Evolutionary conservation across 1,284 basidiomycete species (phyloP).

Genomic region (Cryptococcus floricola): DNA sequence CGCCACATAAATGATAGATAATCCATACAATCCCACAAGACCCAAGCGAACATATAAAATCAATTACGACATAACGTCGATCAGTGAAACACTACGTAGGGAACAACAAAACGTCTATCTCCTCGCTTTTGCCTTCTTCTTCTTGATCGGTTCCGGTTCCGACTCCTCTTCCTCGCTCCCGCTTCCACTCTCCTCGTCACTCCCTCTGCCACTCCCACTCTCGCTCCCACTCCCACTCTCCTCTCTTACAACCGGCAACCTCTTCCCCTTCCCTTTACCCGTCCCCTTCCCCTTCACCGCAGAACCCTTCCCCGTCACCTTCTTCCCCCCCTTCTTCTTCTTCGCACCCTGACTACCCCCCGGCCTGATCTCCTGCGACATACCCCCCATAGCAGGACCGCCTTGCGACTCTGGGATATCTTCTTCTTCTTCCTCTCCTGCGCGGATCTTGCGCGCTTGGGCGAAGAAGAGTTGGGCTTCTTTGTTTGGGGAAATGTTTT

Average conservation of each 20-base stretch:
- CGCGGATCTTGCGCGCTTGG: slow-evolving; percentile 72
- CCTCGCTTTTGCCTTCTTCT: too few species aligned
- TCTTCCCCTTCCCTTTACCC: neutral
- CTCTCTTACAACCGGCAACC: neutral
- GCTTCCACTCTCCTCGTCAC: neutral
- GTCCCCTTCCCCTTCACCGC: too few species aligned
- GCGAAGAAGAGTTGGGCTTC: slow-evolving; percentile 86
- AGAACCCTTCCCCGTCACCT: too few species aligned
- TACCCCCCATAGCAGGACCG: neutral
- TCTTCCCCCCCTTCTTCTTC: neutral
- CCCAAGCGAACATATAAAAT: too few species aligned
- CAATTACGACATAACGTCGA: too few species aligned
- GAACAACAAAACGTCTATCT: too few species aligned
- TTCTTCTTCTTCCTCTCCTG: slow-evolving; percentile 44
- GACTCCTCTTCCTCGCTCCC: neutral
- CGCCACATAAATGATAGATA: too few species aligned
- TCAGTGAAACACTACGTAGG: too few species aligned
- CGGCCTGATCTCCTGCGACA: neutral
- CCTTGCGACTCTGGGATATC: neutral
- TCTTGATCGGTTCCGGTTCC: neutral
- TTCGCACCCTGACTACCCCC: neutral
- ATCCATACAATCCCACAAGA: too few species aligned
- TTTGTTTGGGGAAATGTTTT: slow-evolving; percentile 71
- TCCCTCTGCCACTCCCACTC: neutral
- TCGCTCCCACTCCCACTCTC: neutral